Conservation (phyloP, 108 stramenopile genomes). For the Cyclotella choctawhatcheeana region DNA sequence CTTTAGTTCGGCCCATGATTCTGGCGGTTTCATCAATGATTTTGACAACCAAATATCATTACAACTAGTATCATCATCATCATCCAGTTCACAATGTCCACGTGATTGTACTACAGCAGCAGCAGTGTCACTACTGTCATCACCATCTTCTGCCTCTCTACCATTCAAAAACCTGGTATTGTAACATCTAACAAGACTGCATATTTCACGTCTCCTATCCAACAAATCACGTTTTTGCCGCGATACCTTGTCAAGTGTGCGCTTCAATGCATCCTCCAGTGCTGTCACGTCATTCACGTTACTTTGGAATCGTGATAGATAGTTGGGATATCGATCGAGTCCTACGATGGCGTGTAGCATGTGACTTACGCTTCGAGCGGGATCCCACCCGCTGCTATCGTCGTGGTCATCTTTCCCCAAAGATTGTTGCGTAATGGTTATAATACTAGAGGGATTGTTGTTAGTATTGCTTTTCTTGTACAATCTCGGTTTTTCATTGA, state of each 20-base stretch:
- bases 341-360: constrained; percentile 81
- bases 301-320: constrained; percentile 61
- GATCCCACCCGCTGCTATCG: constrained; percentile 41
- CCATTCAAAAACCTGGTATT: no score
- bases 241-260: constrained; percentile 54
- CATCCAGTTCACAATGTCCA: constrained; percentile 8
- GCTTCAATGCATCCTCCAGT: constrained; percentile 65
- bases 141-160: no score
- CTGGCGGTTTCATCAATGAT: constrained; percentile 35
- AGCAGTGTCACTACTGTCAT: no score
- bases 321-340: constrained; percentile 84
- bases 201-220: constrained; percentile 32
- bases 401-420: no score
- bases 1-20: constrained; percentile 36
- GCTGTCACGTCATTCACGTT: constrained; percentile 48
- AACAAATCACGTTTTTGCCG: constrained; percentile 47
- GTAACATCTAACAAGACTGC: constrained; percentile 29
- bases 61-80: constrained; percentile 7
- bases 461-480: constrained; percentile 7
- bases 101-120: no score
- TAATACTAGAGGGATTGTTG: no score
- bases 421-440: no score
- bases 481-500: constrained; percentile 79
- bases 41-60: no score
- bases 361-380: constrained; percentile 59